Evolutionary conservation across 73 alveolate genomes (phyloP), one percentile per base, ranked within the genome.

Genomic region (Halteria grandinella): DNA sequence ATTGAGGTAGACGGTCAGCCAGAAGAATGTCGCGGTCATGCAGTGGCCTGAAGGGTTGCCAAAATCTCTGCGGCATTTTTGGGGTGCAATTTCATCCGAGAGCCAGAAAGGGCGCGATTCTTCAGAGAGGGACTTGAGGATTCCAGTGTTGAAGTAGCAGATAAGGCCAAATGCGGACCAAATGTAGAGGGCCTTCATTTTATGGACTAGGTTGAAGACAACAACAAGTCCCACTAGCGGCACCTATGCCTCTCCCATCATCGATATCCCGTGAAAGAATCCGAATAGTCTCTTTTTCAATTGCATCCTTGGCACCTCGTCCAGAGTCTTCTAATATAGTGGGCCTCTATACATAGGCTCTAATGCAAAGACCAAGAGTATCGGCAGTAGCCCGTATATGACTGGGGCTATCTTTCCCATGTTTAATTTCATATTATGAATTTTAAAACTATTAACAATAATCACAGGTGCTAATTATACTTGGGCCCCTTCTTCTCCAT

Each of bases 11-110:
- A 73, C 45, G 24, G 69, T 25, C 7, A 73, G 47, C 75, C 74
- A 55, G 49, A 73, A 73, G 24, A 39, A 34, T 1, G 63, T 15
- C 5, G 75, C 27, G 11, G 44, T 36, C 63, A 73, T 32, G 25
- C 69, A 24, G 55, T 73, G 85, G 23, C 85, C 85, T 18, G 85
- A 73, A 11, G 85, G 85, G 44, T 55, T 73, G n/a, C 85, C 85
- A 37, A 73, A 73, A 37, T 73, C 85, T 1, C 24, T 17, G 36
- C 58, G 43, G 23, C 85, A 73, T 40, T 73, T 23, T 15, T 15
- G 8, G 11, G 85, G 54, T 31, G 24, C 39, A 23, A 73, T 73
- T 5, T 73, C 53, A 15, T 41, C 21, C 1, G 69, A 48, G 1
- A 73, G 66, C 85, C 85, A 73, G 37, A 10, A 73, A 17, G 85